Conservation (phyloP, 1,284 basidiomycete species). For the Pyrrhoderma lamaoense region DNA sequence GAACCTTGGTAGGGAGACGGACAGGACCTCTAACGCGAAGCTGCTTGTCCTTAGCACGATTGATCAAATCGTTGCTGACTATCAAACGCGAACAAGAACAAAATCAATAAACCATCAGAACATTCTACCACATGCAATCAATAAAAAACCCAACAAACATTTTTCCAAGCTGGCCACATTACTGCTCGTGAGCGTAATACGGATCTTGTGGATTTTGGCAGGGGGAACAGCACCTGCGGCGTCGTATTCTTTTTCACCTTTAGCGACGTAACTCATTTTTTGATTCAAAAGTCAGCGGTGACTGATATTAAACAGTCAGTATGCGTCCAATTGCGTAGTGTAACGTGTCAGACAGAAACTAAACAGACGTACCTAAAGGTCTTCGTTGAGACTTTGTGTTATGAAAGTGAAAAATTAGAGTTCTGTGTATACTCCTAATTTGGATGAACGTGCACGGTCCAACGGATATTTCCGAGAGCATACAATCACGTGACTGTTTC, state of each 20-base stretch:
- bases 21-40: constrained; percentile 99
- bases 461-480: neutral
- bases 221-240: constrained; percentile 81
- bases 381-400: constrained; percentile 4
- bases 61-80: constrained; percentile 96
- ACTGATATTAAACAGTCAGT: constrained; percentile 22
- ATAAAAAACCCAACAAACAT: constrained; percentile 49
- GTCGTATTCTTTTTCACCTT: constrained; percentile 86
- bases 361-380: constrained; percentile 33
- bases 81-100: neutral
- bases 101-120: neutral
- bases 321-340: neutral
- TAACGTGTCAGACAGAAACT: too few species aligned
- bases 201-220: constrained; percentile 98
- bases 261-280: constrained; percentile 18
- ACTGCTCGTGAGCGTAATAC: constrained; percentile 97
- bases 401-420: constrained; percentile 25
- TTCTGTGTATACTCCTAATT: constrained; percentile 20
- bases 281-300: constrained; percentile 58
- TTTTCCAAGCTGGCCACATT: constrained; percentile 99
- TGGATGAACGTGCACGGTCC: constrained; percentile 8
- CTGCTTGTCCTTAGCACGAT: constrained; percentile 99
- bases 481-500: neutral
- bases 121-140: too few species aligned
- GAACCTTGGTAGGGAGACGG: constrained; percentile 96